Evolutionary conservation across 257 asterid species (phyloP).

Genomic region (Jaltomata sinuosa): DNA sequence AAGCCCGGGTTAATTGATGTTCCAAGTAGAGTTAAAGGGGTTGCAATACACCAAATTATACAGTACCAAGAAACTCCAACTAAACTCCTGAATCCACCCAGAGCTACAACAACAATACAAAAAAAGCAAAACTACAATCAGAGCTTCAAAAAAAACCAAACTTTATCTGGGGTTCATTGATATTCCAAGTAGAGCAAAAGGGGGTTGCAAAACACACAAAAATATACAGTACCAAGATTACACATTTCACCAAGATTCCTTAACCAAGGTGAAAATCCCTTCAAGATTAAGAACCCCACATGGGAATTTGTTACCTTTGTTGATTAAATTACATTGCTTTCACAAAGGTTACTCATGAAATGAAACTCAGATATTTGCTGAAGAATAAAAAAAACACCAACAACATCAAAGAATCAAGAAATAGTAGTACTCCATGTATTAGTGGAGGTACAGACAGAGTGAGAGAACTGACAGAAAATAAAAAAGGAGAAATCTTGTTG

Average conservation of each 20-base stretch:
- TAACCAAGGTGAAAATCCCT: background rate
- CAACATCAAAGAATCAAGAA: background rate
- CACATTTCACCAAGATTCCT: background rate
- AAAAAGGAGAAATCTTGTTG: background rate
- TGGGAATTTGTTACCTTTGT: background rate
- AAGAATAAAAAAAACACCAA: background rate
- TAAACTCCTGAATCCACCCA: too few relatives aligned
- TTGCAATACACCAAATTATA: too few relatives aligned
- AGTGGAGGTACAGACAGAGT: conserved; percentile 2
- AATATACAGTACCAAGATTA: background rate
- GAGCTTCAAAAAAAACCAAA: background rate
- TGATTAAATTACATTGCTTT: background rate
- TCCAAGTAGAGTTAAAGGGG: too few relatives aligned
- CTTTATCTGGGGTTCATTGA: background rate
- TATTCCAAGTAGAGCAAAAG: background rate
- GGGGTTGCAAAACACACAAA: background rate
- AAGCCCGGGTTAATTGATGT: too few relatives aligned
- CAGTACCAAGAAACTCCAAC: too few relatives aligned
- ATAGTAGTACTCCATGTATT: background rate
- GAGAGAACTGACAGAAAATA: background rate
- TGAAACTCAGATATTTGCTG: background rate
- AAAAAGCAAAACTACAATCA: background rate
- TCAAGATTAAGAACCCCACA: background rate
- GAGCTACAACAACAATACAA: too few relatives aligned
- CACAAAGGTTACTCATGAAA: background rate